Conservation (phyloP, 1,284 basidiomycete species). For the Pulchroboletus neoregius region DNA sequence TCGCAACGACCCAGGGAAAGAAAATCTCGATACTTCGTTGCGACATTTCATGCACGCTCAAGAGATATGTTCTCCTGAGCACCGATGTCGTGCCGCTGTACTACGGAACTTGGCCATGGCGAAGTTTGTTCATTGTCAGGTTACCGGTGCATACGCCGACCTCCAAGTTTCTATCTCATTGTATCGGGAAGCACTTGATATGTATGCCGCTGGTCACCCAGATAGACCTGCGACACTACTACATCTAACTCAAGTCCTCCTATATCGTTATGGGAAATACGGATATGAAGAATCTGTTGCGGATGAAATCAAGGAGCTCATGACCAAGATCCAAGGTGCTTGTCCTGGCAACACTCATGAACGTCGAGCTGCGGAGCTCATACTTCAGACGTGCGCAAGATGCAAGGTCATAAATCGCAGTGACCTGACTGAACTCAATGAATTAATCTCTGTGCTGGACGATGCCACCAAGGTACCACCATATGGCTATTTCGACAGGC, state of each 20-base stretch:
- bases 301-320: not conserved
- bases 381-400: not conserved
- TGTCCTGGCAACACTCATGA: not conserved
- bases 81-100: constrained; percentile 4
- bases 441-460: not conserved
- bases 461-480: not conserved
- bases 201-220: not conserved
- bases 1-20: not conserved
- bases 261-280: not conserved
- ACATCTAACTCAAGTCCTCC: not conserved
- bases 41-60: constrained; percentile 4
- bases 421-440: not conserved
- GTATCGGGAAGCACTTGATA: constrained; percentile 5
- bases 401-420: not conserved
- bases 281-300: not conserved
- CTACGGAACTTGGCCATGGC: constrained; percentile 14
- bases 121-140: not conserved
- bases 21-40: constrained; percentile 6
- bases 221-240: constrained; percentile 5
- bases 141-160: not conserved
- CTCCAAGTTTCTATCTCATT: not conserved
- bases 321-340: not conserved
- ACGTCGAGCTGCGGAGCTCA: not conserved
- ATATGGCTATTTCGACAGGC: not conserved
- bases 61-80: too few relatives aligned